These are phyloP conservation scores for Trichoderma gamsii DNA, from an alignment of 495 filamentous ascomycete genomes.

Conservation along the genomic window DNA sequence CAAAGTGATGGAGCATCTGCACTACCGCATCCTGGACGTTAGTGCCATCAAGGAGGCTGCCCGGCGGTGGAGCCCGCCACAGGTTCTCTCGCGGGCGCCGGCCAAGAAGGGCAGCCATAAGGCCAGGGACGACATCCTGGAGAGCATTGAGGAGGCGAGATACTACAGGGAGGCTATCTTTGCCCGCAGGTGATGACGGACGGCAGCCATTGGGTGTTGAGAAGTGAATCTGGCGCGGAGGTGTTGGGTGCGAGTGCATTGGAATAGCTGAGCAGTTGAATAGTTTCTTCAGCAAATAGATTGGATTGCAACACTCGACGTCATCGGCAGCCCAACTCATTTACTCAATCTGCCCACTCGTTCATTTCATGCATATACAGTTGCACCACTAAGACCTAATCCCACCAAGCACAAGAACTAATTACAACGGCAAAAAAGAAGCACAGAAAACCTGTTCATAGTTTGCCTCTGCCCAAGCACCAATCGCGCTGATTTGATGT, in stretches of 20 bases:
- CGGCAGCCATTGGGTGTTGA: neutral
- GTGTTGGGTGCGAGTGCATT: no score
- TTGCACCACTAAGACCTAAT: no score
- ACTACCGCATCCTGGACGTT: constrained; percentile 88
- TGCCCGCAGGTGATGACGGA: neutral
- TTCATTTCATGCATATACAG: no score
- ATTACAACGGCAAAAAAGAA: no score
- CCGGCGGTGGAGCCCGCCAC: constrained; percentile 66
- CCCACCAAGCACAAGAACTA: no score
- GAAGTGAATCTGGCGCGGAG: no score
- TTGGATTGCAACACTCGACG: no score
- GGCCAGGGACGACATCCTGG: constrained; percentile 82
- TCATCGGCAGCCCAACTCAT: no score
- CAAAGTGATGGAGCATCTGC: constrained; percentile 64
- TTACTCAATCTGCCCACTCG: no score
- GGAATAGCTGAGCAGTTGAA: no score
- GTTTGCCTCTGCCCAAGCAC: neutral
- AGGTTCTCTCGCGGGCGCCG: constrained; percentile 55
- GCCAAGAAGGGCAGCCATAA: constrained; percentile 71
- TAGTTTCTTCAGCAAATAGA: no score
- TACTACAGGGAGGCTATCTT: constrained; percentile 71
- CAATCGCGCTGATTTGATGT: neutral
- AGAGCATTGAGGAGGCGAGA: constrained; percentile 85
- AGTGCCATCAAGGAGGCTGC: constrained; percentile 86
- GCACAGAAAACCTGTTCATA: neutral